Percentiles rank a stretch among this genome's conserved stretches.
Evolutionary conservation across 2,329 filamentous ascomycete species (phyloP).

Genomic region (Trichoderma koningiopsis): DNA sequence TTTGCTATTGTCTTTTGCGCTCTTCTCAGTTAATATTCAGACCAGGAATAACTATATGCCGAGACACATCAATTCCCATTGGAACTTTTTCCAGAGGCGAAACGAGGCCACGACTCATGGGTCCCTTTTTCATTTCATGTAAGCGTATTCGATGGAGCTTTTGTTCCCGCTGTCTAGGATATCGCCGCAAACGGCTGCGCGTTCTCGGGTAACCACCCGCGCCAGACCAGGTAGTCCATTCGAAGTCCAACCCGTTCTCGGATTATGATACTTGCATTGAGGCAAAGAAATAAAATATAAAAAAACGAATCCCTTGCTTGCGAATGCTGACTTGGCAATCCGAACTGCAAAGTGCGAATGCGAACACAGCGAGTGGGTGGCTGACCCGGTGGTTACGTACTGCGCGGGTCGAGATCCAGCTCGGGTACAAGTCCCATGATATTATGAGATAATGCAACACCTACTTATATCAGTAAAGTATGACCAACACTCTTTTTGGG

Average conservation of each 20-base stretch:
- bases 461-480: background rate
- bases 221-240: background rate
- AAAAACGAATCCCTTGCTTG: background rate
- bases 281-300: background rate
- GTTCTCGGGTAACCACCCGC: constrained; percentile 1
- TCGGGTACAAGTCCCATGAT: constrained; percentile 13
- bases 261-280: background rate
- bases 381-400: constrained; percentile 16
- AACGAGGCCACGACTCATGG: background rate
- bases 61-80: background rate
- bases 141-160: background rate
- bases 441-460: background rate
- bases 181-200: constrained; percentile 5
- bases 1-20: background rate
- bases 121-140: background rate
- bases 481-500: background rate
- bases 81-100: background rate
- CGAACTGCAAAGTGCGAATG: background rate
- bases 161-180: background rate
- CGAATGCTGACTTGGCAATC: background rate
- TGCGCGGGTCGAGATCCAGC: background rate
- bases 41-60: constrained; percentile 1
- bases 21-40: background rate
- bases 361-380: constrained; percentile 4
- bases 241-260: background rate